These are phyloP conservation scores for Castanospermum australe DNA, from an alignment of 306 rosid genomes.

Conservation along the genomic window DNA sequence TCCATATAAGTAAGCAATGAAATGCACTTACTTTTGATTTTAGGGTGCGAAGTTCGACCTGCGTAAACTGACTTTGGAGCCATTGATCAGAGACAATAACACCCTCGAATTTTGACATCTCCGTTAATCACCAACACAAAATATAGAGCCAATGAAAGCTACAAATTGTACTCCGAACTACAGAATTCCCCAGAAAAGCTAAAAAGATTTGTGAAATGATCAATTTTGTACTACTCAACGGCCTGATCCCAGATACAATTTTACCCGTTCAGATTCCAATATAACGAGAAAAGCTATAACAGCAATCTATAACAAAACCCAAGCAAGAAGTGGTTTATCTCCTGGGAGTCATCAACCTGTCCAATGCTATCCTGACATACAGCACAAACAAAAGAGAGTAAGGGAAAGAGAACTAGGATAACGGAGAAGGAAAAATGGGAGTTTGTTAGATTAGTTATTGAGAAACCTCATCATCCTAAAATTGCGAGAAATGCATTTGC, in stretches of 20 bases:
- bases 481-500: not conserved
- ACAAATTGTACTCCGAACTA: constrained; percentile 22
- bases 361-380: constrained; percentile 36
- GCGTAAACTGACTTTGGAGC: constrained; percentile 95
- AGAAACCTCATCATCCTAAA: not conserved
- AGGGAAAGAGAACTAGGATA: not conserved
- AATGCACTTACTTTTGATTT: constrained; percentile 64
- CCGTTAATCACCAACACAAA: constrained; percentile 28
- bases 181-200: constrained; percentile 1
- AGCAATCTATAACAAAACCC: constrained; percentile 12
- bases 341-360: constrained; percentile 35
- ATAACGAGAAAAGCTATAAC: constrained; percentile 3
- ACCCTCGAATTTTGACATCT: constrained; percentile 82
- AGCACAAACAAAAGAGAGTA: constrained; percentile 30
- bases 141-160: not conserved
- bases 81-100: constrained; percentile 83
- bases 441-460: constrained; percentile 30
- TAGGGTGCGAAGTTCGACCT: constrained; percentile 90
- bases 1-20: not conserved
- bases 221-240: constrained; percentile 5
- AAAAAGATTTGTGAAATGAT: not conserved
- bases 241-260: constrained; percentile 29
- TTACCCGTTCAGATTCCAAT: constrained; percentile 24
- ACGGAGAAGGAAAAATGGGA: not conserved
- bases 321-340: constrained; percentile 33